These are phyloP conservation scores for Harringtonia lauricola DNA, from an alignment of 2,329 filamentous ascomycete species.

Conservation along the genomic window DNA sequence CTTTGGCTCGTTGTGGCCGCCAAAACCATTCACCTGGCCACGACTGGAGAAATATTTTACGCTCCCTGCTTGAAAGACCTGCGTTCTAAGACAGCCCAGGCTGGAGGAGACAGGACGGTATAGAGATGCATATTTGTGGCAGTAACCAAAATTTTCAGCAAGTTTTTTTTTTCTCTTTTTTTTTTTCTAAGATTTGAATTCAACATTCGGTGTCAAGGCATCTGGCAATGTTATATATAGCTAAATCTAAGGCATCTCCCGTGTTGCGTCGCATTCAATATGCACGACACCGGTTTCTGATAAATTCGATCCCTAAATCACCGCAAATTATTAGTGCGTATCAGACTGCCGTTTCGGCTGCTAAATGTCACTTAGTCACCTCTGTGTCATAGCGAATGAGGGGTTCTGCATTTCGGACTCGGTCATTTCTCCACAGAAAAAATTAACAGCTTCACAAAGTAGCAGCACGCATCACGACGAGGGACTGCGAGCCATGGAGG, in stretches of 20 bases:
- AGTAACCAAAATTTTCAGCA: too few relatives aligned
- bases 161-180: too few relatives aligned
- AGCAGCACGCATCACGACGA: not conserved
- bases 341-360: too few relatives aligned
- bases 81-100: constrained; percentile 8
- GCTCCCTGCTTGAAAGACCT: constrained; percentile 29
- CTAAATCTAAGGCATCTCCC: too few relatives aligned
- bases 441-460: not conserved
- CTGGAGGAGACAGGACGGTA: constrained; percentile 6
- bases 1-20: constrained; percentile 30
- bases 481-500: constrained; percentile 6
- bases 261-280: too few relatives aligned
- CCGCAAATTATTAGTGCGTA: not conserved
- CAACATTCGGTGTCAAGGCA: too few relatives aligned
- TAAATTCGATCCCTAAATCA: too few relatives aligned
- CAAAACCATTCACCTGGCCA: constrained; percentile 25
- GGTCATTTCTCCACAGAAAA: not conserved
- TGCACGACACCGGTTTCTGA: too few relatives aligned
- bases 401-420: not conserved
- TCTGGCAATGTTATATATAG: too few relatives aligned
- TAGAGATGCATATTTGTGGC: not conserved
- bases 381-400: constrained; percentile 1
- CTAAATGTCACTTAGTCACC: too few relatives aligned
- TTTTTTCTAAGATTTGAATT: too few relatives aligned
- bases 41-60: constrained; percentile 31